phyloP scores from a whole-genome alignment of 2,329 filamentous ascomycete species.

The Cryphonectria radicalis region DNA sequence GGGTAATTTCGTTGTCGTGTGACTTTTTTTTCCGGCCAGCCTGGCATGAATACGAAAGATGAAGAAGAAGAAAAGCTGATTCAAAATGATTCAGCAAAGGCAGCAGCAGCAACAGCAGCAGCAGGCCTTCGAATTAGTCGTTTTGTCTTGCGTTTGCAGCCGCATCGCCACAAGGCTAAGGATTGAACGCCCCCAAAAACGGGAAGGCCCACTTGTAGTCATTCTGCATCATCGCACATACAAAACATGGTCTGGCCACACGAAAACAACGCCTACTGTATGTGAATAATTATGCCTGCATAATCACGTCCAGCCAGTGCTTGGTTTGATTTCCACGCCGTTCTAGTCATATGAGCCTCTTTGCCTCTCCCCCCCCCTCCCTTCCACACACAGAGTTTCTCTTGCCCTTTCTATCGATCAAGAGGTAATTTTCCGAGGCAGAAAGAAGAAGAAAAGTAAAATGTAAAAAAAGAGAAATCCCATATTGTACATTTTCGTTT shows the following conservation, averaged over 20 bases:
- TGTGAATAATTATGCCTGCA: neutral
- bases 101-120: neutral
- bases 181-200: slow-evolving; percentile 17
- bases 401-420: neutral
- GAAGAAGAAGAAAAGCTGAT: neutral
- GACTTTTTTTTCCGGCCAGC: neutral
- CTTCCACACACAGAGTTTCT: neutral
- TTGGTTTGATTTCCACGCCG: slow-evolving; percentile 9
- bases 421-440: slow-evolving; percentile 7
- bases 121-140: slow-evolving; percentile 4
- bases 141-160: neutral
- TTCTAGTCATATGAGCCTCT: slow-evolving; percentile 7
- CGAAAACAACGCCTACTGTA: neutral
- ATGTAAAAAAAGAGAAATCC: neutral
- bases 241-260: neutral
- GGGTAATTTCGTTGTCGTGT: neutral
- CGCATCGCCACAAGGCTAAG: slow-evolving; percentile 12
- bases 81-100: slow-evolving; percentile 16
- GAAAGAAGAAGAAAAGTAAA: neutral
- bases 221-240: slow-evolving; percentile 27
- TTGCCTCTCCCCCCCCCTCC: neutral
- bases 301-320: slow-evolving; percentile 11
- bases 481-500: slow-evolving; percentile 24
- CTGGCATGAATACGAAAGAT: neutral
- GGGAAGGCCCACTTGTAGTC: slow-evolving; percentile 28